phyloP scores from a whole-genome alignment of 768 basidiomycete species.

The Serendipita sp. region DNA sequence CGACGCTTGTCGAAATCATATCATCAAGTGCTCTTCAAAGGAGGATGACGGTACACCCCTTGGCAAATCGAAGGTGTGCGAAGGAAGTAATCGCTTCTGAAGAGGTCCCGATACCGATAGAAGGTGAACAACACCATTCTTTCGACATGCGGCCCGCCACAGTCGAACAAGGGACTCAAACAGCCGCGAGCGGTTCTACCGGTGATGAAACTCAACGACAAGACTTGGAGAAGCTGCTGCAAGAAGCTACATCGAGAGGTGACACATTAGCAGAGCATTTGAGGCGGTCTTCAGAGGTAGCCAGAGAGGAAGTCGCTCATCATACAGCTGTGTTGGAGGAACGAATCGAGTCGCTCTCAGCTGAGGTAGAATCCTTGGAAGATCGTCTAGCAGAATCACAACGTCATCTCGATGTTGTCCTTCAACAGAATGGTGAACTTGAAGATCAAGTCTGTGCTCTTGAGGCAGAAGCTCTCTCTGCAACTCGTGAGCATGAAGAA shows the following conservation, averaged over 20 bases:
- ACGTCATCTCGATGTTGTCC: not conserved
- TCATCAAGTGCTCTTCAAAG: not conserved
- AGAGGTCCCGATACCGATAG: not conserved
- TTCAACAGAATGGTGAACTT: not conserved
- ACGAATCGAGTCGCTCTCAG: not conserved
- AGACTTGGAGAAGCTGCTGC: not conserved
- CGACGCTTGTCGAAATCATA: conserved; percentile 15
- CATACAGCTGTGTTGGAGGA: not conserved
- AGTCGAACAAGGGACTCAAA: not conserved
- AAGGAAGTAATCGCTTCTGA: not conserved
- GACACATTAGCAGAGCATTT: not conserved
- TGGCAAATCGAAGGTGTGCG: not conserved
- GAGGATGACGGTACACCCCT: not conserved
- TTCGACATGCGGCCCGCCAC: not conserved
- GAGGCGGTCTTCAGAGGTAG: not conserved
- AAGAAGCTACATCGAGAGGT: not conserved
- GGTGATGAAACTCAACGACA: not conserved
- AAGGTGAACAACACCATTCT: not conserved
- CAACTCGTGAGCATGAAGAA: not conserved
- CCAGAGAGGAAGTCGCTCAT: not conserved
- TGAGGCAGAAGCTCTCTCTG: not conserved
- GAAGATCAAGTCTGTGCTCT: not conserved
- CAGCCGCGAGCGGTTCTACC: not conserved
- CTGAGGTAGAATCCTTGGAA: conserved; percentile 1
- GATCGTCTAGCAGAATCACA: not conserved